phyloP scores from a whole-genome alignment of 73 alveolate genomes.

The Stentor roeselii region DNA sequence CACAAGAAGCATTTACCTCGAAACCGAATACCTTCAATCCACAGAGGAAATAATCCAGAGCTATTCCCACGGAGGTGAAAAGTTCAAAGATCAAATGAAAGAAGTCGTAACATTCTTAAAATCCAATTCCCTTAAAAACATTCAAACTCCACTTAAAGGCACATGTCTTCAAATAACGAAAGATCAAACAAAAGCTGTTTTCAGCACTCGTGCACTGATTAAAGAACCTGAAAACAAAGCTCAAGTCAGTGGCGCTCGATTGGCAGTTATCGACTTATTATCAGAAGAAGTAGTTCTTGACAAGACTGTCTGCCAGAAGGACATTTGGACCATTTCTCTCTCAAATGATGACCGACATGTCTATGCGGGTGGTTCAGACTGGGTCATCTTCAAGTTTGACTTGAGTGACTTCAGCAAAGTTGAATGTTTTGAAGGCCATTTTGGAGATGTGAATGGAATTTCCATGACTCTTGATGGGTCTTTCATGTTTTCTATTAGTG shows the following conservation, averaged over 20 bases:
- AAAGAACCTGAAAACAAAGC: too few relatives aligned
- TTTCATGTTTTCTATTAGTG: neutral
- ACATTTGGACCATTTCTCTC: neutral
- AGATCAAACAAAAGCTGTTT: neutral
- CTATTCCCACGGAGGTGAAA: too few relatives aligned
- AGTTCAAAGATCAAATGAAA: too few relatives aligned
- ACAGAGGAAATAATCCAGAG: too few relatives aligned
- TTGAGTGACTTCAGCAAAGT: neutral
- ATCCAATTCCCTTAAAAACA: neutral
- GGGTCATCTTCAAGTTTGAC: neutral
- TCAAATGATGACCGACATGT: neutral
- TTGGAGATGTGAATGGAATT: neutral
- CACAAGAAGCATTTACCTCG: too few relatives aligned
- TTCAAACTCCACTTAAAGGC: neutral
- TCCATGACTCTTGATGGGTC: neutral
- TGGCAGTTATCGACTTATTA: neutral
- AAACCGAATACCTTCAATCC: too few relatives aligned
- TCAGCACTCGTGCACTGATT: neutral
- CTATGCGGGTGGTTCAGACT: neutral
- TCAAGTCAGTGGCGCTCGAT: neutral
- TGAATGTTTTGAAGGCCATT: neutral
- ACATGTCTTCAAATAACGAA: neutral
- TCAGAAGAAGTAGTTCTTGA: neutral
- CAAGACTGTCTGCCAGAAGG: neutral
- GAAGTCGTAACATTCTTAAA: neutral